Percentiles rank a stretch among this genome's conserved stretches.
phyloP scores from a whole-genome alignment of 2,329 filamentous ascomycete genomes.

The Claviceps monticola region DNA sequence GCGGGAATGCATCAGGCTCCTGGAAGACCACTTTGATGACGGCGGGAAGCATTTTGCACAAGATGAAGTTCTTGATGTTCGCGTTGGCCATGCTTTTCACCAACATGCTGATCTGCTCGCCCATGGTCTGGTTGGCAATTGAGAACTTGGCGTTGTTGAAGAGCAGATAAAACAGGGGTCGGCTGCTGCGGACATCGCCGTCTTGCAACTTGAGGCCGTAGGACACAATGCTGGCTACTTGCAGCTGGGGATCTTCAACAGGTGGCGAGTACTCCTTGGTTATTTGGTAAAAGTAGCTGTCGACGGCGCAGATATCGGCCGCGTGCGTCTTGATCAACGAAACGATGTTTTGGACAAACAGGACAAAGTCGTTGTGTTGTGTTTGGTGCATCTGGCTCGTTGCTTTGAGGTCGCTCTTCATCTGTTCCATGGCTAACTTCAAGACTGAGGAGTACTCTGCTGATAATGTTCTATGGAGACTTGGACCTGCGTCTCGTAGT shows the following conservation, averaged over 20 bases:
- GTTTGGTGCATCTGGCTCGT: conserved; percentile 18
- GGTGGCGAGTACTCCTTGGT: conserved; percentile 42
- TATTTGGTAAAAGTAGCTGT: conserved; percentile 43
- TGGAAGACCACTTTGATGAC: conserved; percentile 26
- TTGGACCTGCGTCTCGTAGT: conserved; percentile 25
- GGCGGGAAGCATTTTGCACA: conserved; percentile 41
- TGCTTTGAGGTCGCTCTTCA: conserved; percentile 34
- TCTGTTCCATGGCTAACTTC: conserved; percentile 36
- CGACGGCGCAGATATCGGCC: conserved; percentile 37
- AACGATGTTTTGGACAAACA: conserved; percentile 38
- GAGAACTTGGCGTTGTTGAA: conserved; percentile 44
- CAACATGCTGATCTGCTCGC: conserved; percentile 31
- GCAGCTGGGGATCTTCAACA: conserved; percentile 39
- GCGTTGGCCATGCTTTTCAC: conserved; percentile 32
- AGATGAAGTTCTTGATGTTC: conserved; percentile 31
- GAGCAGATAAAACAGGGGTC: conserved; percentile 42
- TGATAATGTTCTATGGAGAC: conserved; percentile 22
- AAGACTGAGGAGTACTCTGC: conserved; percentile 30
- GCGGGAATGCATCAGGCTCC: conserved; percentile 26
- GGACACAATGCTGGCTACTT: conserved; percentile 39
- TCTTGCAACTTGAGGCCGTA: conserved; percentile 42
- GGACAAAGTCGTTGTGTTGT: conserved; percentile 33
- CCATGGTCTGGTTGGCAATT: conserved; percentile 33
- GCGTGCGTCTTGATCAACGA: conserved; percentile 40
- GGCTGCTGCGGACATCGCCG: conserved; percentile 30